A percentile compares a stretch with the other conserved stretches of the same genome.
Evolutionary conservation across 495 filamentous ascomycete species (phyloP).

Genomic region (Terfezia claveryi): DNA sequence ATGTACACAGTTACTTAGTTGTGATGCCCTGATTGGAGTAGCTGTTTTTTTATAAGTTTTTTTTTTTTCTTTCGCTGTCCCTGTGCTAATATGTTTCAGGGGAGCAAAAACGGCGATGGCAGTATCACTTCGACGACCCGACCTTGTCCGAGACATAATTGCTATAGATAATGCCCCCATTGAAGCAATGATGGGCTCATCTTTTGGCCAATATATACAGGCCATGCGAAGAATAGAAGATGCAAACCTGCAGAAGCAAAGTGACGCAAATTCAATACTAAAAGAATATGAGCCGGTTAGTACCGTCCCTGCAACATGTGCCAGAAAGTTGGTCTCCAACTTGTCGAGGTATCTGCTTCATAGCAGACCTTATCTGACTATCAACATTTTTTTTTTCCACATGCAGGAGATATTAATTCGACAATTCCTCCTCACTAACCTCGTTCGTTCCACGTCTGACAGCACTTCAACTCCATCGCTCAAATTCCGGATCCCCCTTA

Average conservation of each 20-base stretch:
- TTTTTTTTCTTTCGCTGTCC: background rate
- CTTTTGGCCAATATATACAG: slow-evolving; percentile 61
- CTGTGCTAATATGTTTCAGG: slow-evolving; percentile 25
- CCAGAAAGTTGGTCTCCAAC: no score
- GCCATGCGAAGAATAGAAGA: slow-evolving; percentile 70
- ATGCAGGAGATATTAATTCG: slow-evolving; percentile 42
- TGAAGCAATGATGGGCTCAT: slow-evolving; percentile 45
- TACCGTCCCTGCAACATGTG: background rate
- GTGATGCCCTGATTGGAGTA: slow-evolving; percentile 1
- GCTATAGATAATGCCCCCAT: slow-evolving; percentile 86
- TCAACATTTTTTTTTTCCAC: background rate
- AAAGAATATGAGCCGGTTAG: slow-evolving; percentile 47
- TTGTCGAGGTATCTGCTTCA: background rate
- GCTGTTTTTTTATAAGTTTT: background rate
- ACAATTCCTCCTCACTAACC: slow-evolving; percentile 76
- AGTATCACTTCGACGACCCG: slow-evolving; percentile 40
- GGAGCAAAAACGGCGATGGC: slow-evolving; percentile 92
- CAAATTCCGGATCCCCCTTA: slow-evolving; percentile 39
- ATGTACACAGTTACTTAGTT: background rate
- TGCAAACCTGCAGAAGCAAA: slow-evolving; percentile 37
- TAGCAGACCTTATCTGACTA: background rate
- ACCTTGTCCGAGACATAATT: slow-evolving; percentile 42
- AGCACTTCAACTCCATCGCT: background rate
- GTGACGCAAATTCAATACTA: slow-evolving; percentile 64
- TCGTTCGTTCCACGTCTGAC: slow-evolving; percentile 28